These are phyloP conservation scores for Suillus brevipes DNA, from an alignment of 768 basidiomycete species.

Conservation along the genomic window DNA sequence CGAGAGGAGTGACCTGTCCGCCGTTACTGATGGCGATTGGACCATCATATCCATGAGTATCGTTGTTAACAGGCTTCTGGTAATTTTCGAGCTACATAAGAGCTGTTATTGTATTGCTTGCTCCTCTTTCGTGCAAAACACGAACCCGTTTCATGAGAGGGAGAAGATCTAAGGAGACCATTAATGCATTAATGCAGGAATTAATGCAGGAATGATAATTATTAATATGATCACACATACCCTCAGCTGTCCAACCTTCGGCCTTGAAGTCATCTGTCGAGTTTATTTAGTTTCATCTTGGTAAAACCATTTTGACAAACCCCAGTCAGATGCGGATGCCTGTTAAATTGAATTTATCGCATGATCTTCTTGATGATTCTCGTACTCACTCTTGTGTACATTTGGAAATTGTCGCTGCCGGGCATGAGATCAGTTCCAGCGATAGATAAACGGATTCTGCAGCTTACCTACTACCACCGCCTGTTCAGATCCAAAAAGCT, in stretches of 20 bases:
- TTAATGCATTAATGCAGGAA: too few relatives aligned
- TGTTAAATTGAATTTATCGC: constrained; percentile 20
- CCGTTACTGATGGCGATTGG: constrained; percentile 77
- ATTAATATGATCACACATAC: constrained; percentile 30
- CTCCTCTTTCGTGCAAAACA: background rate
- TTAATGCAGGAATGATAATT: background rate
- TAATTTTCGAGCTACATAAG: constrained; percentile 65
- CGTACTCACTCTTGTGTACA: constrained; percentile 60
- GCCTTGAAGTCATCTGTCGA: constrained; percentile 70
- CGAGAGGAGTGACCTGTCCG: constrained; percentile 60
- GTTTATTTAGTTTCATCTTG: constrained; percentile 6
- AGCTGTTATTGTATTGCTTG: background rate
- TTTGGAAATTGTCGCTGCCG: constrained; percentile 73
- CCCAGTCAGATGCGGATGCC: constrained; percentile 73
- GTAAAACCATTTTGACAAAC: constrained; percentile 33
- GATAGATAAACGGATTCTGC: background rate
- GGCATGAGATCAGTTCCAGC: constrained; percentile 5
- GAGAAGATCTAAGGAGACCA: constrained; percentile 49
- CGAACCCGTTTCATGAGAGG: constrained; percentile 70
- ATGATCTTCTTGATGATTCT: background rate
- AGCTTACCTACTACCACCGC: constrained; percentile 55
- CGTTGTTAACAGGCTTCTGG: constrained; percentile 68
- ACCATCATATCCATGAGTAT: constrained; percentile 69
- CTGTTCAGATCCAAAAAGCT: constrained; percentile 23
- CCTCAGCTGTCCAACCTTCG: constrained; percentile 65